Percentiles rank a stretch among this genome's conserved stretches.
Conservation (phyloP, 2,329 filamentous ascomycete genomes). For the Thermoascus crustaceus region DNA sequence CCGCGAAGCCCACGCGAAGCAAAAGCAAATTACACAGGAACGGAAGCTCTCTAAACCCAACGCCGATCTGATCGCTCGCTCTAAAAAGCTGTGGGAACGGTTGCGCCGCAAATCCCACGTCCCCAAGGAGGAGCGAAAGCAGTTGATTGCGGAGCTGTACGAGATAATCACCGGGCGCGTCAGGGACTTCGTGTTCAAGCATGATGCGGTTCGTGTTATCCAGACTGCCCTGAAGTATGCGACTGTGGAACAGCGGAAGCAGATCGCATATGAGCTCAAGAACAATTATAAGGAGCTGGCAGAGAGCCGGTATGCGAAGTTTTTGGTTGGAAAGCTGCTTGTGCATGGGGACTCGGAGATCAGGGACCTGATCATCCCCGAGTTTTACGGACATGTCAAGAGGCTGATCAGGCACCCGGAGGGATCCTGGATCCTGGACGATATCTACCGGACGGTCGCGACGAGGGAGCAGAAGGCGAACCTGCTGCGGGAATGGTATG, state of each 20-base stretch:
- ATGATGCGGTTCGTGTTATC: slow-evolving; percentile 91
- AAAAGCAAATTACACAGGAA: slow-evolving; percentile 79
- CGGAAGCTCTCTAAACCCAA: slow-evolving; percentile 90
- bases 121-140: slow-evolving; percentile 76
- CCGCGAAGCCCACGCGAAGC: slow-evolving; percentile 84
- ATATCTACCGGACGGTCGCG: slow-evolving; percentile 85
- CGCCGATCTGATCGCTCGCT: slow-evolving; percentile 76
- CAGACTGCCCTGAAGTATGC: slow-evolving; percentile 97
- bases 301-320: slow-evolving; percentile 96
- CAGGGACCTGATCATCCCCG: slow-evolving; percentile 77
- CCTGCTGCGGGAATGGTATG: slow-evolving; percentile 91
- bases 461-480: slow-evolving; percentile 77
- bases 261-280: slow-evolving; percentile 78
- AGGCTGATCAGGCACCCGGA: slow-evolving; percentile 94
- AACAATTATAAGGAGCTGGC: slow-evolving; percentile 77
- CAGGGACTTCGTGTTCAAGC: slow-evolving; percentile 95
- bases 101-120: slow-evolving; percentile 90
- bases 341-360: slow-evolving; percentile 86
- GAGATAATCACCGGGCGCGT: slow-evolving; percentile 83
- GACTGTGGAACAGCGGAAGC: slow-evolving; percentile 70
- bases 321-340: slow-evolving; percentile 89
- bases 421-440: slow-evolving; percentile 94
- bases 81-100: slow-evolving; percentile 96
- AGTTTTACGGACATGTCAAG: slow-evolving; percentile 91
- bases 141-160: slow-evolving; percentile 83